Evolutionary conservation across 352 stramenopile genomes (phyloP), one percentile per base, ranked within the genome.

Genomic region (Phytopythium kandeliae): DNA sequence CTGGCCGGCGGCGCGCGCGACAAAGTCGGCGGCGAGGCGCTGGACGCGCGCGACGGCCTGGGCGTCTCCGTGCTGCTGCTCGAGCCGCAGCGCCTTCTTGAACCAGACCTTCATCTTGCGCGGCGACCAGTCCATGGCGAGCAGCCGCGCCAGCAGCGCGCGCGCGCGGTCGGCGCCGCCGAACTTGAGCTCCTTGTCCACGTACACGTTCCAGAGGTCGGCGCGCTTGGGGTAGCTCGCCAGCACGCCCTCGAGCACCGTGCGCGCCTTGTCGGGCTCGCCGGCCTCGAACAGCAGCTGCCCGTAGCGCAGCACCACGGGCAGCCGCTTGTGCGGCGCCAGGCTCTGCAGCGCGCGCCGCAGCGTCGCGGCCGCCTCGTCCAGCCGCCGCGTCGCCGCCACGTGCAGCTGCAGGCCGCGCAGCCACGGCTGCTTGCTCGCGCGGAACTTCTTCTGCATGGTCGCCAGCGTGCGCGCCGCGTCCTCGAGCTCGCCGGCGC

Each of bases 61-160:
- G 47, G 86, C 81, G 51, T 96, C 80, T 36, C 96, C 96, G 63
- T 97, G 82, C 12, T 89, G 78, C 58, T 97, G 85, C 75, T 99
- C 96, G 51, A 98, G 96, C 24, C 80, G 65, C 56, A 97, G 80
- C 72, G 86, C 98, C 66, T 98, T 98, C 65, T 98, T 98, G 77
- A 99, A 99, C 54, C 98, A 61, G 57, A 94, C 97, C 73, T 98
- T 98, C 93, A 99, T 98, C 83, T 98, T 97, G 66, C 98, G 98
- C 55, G 96, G 83, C 9, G 79, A 96, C 42, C 98, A 97, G 30
- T 98, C 95, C 75, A 97, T 94, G 19, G 85, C 83, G 17, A 97
- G 54, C n/a, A 97, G 69, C 13, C 86, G 89, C 54, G 96, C 81
- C 45, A 98, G 97, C 43, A 98, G 74, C 22, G 73, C 65, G 33